Percentiles rank a stretch among this genome's conserved stretches.
These are phyloP conservation scores for Hyaloscypha hepaticicola DNA, from an alignment of 495 filamentous ascomycete species.

Conservation along the genomic window DNA sequence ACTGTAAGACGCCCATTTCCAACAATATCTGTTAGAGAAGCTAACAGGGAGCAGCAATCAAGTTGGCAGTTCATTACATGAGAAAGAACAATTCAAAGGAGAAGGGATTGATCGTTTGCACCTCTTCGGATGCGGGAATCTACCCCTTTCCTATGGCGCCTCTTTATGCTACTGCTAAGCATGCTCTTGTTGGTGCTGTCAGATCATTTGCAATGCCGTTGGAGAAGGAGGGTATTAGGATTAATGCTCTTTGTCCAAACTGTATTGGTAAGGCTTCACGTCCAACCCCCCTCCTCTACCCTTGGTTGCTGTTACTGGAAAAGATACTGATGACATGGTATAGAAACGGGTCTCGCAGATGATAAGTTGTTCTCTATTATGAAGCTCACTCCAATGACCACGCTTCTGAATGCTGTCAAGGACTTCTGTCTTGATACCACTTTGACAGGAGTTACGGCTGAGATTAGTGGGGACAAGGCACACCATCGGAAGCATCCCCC, in stretches of 20 bases:
- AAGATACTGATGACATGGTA: constrained; percentile 1
- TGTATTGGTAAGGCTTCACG: constrained; percentile 52
- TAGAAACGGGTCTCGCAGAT: constrained; percentile 51
- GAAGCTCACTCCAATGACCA: constrained; percentile 53
- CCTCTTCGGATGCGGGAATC: constrained; percentile 54
- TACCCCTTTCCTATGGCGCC: constrained; percentile 58
- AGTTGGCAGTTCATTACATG: constrained; percentile 53
- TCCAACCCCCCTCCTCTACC: constrained; percentile 8
- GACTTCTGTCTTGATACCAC: constrained; percentile 42
- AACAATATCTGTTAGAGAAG: no score
- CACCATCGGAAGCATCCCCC: constrained; percentile 48
- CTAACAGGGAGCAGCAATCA: constrained; percentile 41
- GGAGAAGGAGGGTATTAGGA: constrained; percentile 44
- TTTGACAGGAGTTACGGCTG: constrained; percentile 47
- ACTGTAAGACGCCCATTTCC: constrained; percentile 43
- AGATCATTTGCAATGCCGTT: constrained; percentile 44
- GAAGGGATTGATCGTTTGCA: constrained; percentile 54
- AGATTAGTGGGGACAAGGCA: constrained; percentile 54
- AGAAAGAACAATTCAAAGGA: constrained; percentile 40
- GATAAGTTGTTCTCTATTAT: constrained; percentile 48
- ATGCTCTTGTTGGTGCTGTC: constrained; percentile 51
- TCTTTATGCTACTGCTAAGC: constrained; percentile 52
- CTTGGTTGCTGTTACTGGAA: neutral
- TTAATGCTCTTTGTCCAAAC: constrained; percentile 55
- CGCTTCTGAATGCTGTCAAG: constrained; percentile 44